These are phyloP conservation scores for Pyrenochaeta sp. DNA, from an alignment of 2,329 filamentous ascomycete species.

Conservation along the genomic window DNA sequence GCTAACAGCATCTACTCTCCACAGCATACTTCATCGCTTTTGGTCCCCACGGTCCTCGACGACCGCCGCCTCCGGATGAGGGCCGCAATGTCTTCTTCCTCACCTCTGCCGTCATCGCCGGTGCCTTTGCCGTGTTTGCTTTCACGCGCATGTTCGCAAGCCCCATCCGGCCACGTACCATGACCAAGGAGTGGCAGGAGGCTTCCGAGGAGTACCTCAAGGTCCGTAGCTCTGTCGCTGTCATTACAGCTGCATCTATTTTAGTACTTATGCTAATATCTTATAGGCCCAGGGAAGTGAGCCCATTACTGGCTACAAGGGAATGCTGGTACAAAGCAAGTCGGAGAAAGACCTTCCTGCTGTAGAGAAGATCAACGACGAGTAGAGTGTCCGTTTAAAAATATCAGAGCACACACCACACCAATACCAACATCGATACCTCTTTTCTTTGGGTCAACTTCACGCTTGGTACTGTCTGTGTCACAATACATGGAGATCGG, in stretches of 20 bases:
- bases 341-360: slow-evolving; percentile 42
- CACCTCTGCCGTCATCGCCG: slow-evolving; percentile 72
- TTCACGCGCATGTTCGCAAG: slow-evolving; percentile 73
- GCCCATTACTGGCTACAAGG: slow-evolving; percentile 51
- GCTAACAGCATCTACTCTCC: slow-evolving; percentile 32
- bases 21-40: slow-evolving; percentile 99
- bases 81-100: slow-evolving; percentile 79
- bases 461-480: slow-evolving; percentile 48
- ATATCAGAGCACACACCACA: slow-evolving; percentile 36
- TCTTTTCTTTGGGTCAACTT: slow-evolving; percentile 48
- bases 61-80: slow-evolving; percentile 84
- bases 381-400: slow-evolving; percentile 36
- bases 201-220: slow-evolving; percentile 91
- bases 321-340: slow-evolving; percentile 51
- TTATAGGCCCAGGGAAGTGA: slow-evolving; percentile 48
- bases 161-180: slow-evolving; percentile 75
- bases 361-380: slow-evolving; percentile 39
- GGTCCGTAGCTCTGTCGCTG: slow-evolving; percentile 63
- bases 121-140: slow-evolving; percentile 76
- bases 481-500: slow-evolving; percentile 40
- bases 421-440: slow-evolving; percentile 42
- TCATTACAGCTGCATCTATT: neutral
- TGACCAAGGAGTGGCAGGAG: slow-evolving; percentile 98
- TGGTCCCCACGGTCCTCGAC: slow-evolving; percentile 92
- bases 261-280: slow-evolving; percentile 22